phyloP scores from a whole-genome alignment of 352 stramenopile genomes.

The Pythium apleroticum region DNA sequence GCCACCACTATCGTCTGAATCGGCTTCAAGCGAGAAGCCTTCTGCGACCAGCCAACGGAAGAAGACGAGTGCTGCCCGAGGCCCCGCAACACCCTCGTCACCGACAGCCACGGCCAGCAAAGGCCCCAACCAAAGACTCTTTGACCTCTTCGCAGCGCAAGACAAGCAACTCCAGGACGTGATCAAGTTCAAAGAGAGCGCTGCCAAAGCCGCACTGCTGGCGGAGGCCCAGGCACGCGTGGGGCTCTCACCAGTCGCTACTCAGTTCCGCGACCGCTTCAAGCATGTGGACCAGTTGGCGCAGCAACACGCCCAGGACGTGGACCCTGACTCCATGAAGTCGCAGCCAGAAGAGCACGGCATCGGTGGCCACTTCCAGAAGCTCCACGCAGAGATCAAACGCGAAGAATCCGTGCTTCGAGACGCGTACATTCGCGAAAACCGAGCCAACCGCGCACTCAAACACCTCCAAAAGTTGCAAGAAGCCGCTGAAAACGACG shows the following conservation, averaged over 20 bases:
- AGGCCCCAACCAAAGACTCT: slow-evolving; percentile 27
- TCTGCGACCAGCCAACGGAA: neutral
- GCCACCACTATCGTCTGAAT: neutral
- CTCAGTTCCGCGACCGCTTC: slow-evolving; percentile 64
- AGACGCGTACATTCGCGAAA: slow-evolving; percentile 1
- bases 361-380: slow-evolving; percentile 69
- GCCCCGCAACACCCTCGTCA: neutral
- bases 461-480: slow-evolving; percentile 11
- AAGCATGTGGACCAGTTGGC: slow-evolving; percentile 57
- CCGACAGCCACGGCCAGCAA: neutral
- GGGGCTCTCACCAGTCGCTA: slow-evolving; percentile 44
- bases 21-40: neutral
- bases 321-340: neutral
- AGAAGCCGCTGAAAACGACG: slow-evolving; percentile 20
- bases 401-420: slow-evolving; percentile 23
- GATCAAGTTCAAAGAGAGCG: slow-evolving; percentile 70
- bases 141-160: slow-evolving; percentile 53
- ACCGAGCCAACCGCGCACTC: slow-evolving; percentile 4
- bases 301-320: slow-evolving; percentile 41
- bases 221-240: slow-evolving; percentile 41
- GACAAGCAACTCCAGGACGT: slow-evolving; percentile 56
- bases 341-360: slow-evolving; percentile 20
- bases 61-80: neutral
- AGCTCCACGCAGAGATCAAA: slow-evolving; percentile 50
- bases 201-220: slow-evolving; percentile 29